phyloP scores from a whole-genome alignment of 768 basidiomycete species.

The Strobilomyces confusus region DNA sequence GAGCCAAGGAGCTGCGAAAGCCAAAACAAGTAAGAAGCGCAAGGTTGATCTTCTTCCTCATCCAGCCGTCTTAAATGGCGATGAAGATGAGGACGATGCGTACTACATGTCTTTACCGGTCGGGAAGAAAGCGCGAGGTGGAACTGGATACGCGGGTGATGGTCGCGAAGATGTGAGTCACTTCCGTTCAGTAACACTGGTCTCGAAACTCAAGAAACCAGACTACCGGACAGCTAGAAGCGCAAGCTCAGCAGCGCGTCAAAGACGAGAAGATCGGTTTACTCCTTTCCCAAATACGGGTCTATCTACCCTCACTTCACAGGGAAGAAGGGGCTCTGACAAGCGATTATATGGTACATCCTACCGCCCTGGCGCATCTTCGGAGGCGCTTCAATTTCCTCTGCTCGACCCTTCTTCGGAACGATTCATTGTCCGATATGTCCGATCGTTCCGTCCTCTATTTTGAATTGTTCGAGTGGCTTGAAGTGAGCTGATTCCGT shows the following conservation, averaged over 20 bases:
- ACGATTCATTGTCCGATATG: constrained; percentile 94
- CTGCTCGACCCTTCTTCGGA: constrained; percentile 79
- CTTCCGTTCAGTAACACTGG: neutral
- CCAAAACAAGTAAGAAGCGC: constrained; percentile 38
- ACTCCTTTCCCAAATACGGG: constrained; percentile 68
- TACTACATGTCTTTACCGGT: constrained; percentile 39
- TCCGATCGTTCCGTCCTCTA: constrained; percentile 82
- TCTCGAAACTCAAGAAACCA: constrained; percentile 28
- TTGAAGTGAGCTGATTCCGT: constrained; percentile 55
- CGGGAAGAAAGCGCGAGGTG: constrained; percentile 70
- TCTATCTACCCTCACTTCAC: constrained; percentile 78
- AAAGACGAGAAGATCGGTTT: constrained; percentile 74
- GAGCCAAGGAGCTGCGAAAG: constrained; percentile 22
- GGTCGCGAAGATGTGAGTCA: constrained; percentile 77
- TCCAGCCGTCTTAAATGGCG: constrained; percentile 27
- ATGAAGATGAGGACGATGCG: constrained; percentile 54
- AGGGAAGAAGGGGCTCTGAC: constrained; percentile 72
- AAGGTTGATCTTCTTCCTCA: constrained; percentile 33
- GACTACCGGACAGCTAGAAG: constrained; percentile 80
- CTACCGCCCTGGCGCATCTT: constrained; percentile 87
- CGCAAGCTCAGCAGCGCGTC: constrained; percentile 61
- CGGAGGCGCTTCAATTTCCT: constrained; percentile 88
- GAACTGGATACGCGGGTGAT: constrained; percentile 85
- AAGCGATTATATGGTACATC: constrained; percentile 90
- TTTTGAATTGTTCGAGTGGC: constrained; percentile 87